Conservation (phyloP, 148 eudicot species). For the Beta vulgaris region DNA sequence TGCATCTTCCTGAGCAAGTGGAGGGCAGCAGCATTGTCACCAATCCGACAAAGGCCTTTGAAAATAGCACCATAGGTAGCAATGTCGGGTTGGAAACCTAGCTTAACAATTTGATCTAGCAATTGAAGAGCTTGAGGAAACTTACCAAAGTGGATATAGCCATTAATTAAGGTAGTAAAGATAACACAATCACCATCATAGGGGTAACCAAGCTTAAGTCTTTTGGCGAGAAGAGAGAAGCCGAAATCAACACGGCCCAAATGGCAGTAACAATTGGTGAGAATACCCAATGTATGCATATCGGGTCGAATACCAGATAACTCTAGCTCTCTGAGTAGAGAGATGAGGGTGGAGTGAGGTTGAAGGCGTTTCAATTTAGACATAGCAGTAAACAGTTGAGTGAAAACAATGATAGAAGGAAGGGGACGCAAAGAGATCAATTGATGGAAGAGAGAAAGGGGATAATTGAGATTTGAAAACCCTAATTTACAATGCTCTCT, state of each 20-base stretch:
- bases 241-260: neutral
- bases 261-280: too few relatives aligned
- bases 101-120: neutral
- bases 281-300: too few relatives aligned
- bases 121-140: neutral
- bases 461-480: neutral
- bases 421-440: neutral
- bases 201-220: constrained; percentile 11
- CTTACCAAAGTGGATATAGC: neutral
- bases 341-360: neutral
- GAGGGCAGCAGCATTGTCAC: neutral
- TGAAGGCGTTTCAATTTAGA: neutral
- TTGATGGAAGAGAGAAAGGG: neutral
- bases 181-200: neutral
- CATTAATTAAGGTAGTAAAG: neutral
- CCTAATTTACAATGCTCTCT: neutral
- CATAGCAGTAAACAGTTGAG: neutral
- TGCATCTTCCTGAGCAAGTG: neutral
- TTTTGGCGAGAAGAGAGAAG: constrained; percentile 3
- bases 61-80: neutral
- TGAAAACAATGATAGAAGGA: neutral
- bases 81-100: neutral
- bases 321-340: too few relatives aligned
- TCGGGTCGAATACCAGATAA: too few relatives aligned
- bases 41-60: neutral